Conservation (phyloP, 345 rosid species). For the Hibiscus tridactylites region DNA sequence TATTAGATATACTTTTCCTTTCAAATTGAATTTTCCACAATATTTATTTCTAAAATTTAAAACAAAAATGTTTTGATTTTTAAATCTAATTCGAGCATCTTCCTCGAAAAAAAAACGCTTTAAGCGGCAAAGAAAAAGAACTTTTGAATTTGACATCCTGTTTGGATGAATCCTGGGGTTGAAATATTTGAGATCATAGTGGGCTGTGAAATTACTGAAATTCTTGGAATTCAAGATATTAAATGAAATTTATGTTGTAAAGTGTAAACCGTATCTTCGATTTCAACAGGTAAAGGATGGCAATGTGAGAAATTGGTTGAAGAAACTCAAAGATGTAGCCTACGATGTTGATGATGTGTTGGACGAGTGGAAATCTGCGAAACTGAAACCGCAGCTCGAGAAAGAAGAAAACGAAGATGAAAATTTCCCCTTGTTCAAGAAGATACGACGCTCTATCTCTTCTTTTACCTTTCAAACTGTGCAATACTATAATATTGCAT, state of each 20-base stretch:
- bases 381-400: neutral
- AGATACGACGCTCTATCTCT: slow-evolving; percentile 1
- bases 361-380: neutral
- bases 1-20: neutral
- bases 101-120: neutral
- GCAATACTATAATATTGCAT: neutral
- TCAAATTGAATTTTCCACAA: neutral
- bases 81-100: neutral
- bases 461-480: neutral
- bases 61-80: neutral
- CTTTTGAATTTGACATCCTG: neutral
- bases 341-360: slow-evolving; percentile 5
- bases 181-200: no score
- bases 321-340: slow-evolving; percentile 6
- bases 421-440: neutral
- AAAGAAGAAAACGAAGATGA: neutral
- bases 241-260: neutral
- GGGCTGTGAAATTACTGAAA: neutral
- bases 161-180: neutral
- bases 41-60: neutral
- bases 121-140: neutral
- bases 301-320: slow-evolving; percentile 1
- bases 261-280: neutral
- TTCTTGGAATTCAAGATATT: neutral
- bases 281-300: neutral